These are phyloP conservation scores for Penicillium verrucosum DNA, from an alignment of 2,329 filamentous ascomycete genomes.

Conservation along the genomic window DNA sequence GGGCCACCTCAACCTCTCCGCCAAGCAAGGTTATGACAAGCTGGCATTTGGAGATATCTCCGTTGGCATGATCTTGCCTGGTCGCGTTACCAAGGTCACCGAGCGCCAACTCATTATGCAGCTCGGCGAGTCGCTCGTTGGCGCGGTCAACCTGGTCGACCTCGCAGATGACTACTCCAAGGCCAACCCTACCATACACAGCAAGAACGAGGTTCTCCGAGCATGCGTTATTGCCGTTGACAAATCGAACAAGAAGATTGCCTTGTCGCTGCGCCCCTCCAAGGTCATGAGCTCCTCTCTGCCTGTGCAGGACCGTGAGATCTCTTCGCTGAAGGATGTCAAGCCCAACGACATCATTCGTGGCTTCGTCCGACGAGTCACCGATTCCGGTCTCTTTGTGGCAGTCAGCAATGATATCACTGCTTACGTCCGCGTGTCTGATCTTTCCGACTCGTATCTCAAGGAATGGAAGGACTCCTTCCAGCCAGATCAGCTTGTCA, in stretches of 20 bases:
- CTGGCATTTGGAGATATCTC: conserved; percentile 70
- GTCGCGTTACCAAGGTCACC: conserved; percentile 77
- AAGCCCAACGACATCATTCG: conserved; percentile 75
- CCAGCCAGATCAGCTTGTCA: conserved; percentile 84
- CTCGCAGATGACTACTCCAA: conserved; percentile 82
- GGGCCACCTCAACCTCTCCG: conserved; percentile 79
- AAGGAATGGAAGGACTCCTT: conserved; percentile 95
- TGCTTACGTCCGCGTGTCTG: conserved; percentile 78
- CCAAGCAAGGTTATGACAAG: conserved; percentile 60
- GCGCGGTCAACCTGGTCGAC: conserved; percentile 77
- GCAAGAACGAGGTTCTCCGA: conserved; percentile 80
- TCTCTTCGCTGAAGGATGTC: conserved; percentile 67
- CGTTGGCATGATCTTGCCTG: conserved; percentile 76
- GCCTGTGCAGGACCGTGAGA: conserved; percentile 74
- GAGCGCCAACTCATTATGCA: conserved; percentile 83
- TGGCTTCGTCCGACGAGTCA: conserved; percentile 87
- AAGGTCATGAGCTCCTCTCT: conserved; percentile 84
- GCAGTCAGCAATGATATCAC: conserved; percentile 76
- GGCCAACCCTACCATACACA: conserved; percentile 69
- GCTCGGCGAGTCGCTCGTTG: conserved; percentile 74
- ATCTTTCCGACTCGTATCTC: conserved; percentile 84
- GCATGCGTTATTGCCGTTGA: conserved; percentile 84
- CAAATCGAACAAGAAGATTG: conserved; percentile 75
- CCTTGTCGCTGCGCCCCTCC: conserved; percentile 79
- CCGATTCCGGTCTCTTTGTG: conserved; percentile 86